Percentiles rank a stretch among this genome's conserved stretches.
Evolutionary conservation across 352 stramenopile species (phyloP).

Genomic region (Elongisporangium undulatum): DNA sequence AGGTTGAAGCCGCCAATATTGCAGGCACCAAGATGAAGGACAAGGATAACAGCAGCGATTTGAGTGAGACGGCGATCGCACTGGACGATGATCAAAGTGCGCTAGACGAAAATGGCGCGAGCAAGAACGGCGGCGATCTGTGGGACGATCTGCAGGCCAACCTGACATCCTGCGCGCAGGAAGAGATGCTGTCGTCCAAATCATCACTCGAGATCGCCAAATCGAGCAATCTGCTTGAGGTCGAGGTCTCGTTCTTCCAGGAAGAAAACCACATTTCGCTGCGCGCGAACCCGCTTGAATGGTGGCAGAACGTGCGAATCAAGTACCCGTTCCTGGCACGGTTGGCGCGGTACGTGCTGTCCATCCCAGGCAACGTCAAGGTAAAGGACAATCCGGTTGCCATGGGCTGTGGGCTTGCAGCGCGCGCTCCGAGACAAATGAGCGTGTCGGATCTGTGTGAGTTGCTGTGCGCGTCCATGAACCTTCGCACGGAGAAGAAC

Average conservation of each 20-base stretch:
- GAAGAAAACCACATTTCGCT: conserved; percentile 58
- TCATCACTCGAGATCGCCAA: conserved; percentile 61
- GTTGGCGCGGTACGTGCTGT: conserved; percentile 61
- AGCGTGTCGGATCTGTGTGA: conserved; percentile 35
- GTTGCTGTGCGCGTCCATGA: conserved; percentile 45
- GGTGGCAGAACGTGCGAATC: conserved; percentile 70
- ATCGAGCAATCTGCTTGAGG: conserved; percentile 70
- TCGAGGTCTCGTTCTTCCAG: conserved; percentile 78
- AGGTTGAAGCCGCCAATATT: conserved; percentile 48
- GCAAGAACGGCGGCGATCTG: conserved; percentile 34
- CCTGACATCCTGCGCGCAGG: conserved; percentile 58
- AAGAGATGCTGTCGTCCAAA: conserved; percentile 73
- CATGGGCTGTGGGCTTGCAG: conserved; percentile 38
- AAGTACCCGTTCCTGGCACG: conserved; percentile 77
- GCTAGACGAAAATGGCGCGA: conserved; percentile 11
- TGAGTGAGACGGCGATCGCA: conserved; percentile 25
- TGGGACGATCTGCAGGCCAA: conserved; percentile 81
- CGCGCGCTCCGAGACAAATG: conserved; percentile 30
- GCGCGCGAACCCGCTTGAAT: conserved; percentile 61
- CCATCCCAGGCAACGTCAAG: conserved; percentile 49
- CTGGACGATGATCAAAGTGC: conserved; percentile 32
- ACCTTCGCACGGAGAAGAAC: conserved; percentile 48
- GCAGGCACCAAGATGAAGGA: conserved; percentile 46
- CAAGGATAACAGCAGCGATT: conserved; percentile 38
- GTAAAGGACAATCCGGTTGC: conserved; percentile 44